Base-by-base conservation (phyloP, 805 yeast species). In the Kregervanrija pseudodelftensis region DNA sequence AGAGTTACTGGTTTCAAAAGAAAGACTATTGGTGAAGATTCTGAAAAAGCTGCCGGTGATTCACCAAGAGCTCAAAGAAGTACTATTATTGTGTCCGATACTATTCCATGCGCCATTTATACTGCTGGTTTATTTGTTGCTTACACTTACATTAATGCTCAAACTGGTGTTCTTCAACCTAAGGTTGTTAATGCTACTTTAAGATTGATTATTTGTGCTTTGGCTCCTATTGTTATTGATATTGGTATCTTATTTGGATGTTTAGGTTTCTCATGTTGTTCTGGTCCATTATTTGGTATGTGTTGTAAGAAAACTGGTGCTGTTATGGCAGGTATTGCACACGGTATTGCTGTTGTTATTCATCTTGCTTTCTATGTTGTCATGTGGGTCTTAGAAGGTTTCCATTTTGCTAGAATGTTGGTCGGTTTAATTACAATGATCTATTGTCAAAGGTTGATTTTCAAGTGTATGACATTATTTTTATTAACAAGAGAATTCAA, bases 281-380 rank as follows among this genome's bases (percentile, higher is more conserved):
- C 96, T 30, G 99, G 99, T 65, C 99, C 99, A 56, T 58, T 91
- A 62, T 79, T 91, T 53, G 93, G 93, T 47, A 67, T 90, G 70
- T 91, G 99, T 69, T 91, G 98, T 73, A 90, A 90, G 79, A 84
- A 85, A 75, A 90, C 97, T 41, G 95, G 96, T 69, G 83, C 96
- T 10, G 95, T 88, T 36, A 81, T 81, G 69, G 99, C 99, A 35
- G 96, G 87, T 59, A 68, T 93, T 64, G 96, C 98, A 15, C 99
- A 93, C 62, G 97, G 96, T 69, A 73, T 87, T 58, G 89, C 97
- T 13, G 97, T 95, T 44, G 66, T 95, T 57, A 72, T 88, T 53
- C 95, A 91, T 72, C 70, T 93, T 55, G 73, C 83, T 35, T 86
- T 87, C 76, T 91, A 88, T 72, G 85, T 91, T 66, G 86, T 90